Base-by-base conservation (phyloP, 768 basidiomycete genomes). In the Dendrothele bispora region DNA sequence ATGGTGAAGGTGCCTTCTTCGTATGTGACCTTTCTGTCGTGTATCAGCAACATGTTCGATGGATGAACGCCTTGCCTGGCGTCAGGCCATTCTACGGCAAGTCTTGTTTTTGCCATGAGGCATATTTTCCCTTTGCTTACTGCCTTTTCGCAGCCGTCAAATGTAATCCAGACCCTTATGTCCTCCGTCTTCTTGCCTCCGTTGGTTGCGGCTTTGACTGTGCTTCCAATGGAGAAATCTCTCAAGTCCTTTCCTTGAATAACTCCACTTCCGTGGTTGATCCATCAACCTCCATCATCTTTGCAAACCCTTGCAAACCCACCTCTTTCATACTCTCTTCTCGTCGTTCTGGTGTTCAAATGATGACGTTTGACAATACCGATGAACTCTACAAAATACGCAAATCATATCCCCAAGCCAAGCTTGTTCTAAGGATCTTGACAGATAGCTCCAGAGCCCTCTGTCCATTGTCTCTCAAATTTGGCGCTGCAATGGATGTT, bases 281-380 rank as follows among this genome's bases (percentile, higher is more conserved):
- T 39, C 84, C 95, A 4, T 78, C 80, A 45, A 80, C 87, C 49
- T n/a, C n/a, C n/a, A 88, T 99, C 75, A 91, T 98, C 62, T 99
- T 93, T 60, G 97, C 97, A 54, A 99, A 99, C 69, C 97, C 97
- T 0, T 98, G 97, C 85, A 99, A 99, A 71, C 91, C 97, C 2
- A 77, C 82, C 10, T 95, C 93, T 0, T 98, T 95, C 72, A 79
- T 99, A 58, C 88, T 94, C 40, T 80, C 83, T 57, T 90, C 97
- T 14, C 84, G 84, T 34, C 83, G 79, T 57, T 67, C 73, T 26
- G 84, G 88, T 18, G 95, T 98, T 43, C 79, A 91, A 61, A 84
- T 79, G 71, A 97, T 98, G 95, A 98, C 95, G 5, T 99, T 99
- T 63, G 97, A 99, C 73, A 99, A 98, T 68, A 80, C 81, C 32